Evolutionary conservation across 2,329 filamentous ascomycete genomes (phyloP).

Genomic region (Monilinia vaccinii-corymbosi): DNA sequence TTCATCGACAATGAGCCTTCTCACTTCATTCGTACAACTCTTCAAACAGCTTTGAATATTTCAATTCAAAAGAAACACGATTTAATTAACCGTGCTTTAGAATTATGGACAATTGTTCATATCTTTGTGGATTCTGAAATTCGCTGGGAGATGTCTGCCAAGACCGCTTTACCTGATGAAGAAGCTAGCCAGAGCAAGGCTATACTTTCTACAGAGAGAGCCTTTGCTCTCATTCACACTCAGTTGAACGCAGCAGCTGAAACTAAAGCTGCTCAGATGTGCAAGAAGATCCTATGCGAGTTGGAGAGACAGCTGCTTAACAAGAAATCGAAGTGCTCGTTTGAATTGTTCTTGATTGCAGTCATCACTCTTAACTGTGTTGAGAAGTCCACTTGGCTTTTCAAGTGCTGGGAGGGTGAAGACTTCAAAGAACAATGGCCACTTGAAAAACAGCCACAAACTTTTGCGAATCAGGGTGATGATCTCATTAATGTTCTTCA

Average conservation of each 20-base stretch:
- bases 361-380: conserved; percentile 56
- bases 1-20: conserved; percentile 53
- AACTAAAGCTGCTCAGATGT: conserved; percentile 51
- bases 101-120: conserved; percentile 57
- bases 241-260: conserved; percentile 58
- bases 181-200: conserved; percentile 20
- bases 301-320: conserved; percentile 54
- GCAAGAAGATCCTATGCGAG: conserved; percentile 47
- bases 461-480: conserved; percentile 50
- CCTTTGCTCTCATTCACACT: conserved; percentile 51
- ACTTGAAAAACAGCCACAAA: conserved; percentile 45
- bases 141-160: conserved; percentile 41
- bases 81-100: conserved; percentile 47
- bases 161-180: conserved; percentile 8
- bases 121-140: conserved; percentile 52
- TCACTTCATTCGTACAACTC: conserved; percentile 48
- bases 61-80: conserved; percentile 42
- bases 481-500: conserved; percentile 49
- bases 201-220: conserved; percentile 12
- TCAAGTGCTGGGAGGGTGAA: conserved; percentile 58
- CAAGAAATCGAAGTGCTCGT: conserved; percentile 41
- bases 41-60: conserved; percentile 41
- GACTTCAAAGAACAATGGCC: conserved; percentile 46
- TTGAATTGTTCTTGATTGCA: conserved; percentile 52
- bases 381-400: conserved; percentile 60